A percentile compares a stretch with the other conserved stretches of the same genome.
Conservation (phyloP, 345 rosid genomes). For the Kernera saxatilis region DNA sequence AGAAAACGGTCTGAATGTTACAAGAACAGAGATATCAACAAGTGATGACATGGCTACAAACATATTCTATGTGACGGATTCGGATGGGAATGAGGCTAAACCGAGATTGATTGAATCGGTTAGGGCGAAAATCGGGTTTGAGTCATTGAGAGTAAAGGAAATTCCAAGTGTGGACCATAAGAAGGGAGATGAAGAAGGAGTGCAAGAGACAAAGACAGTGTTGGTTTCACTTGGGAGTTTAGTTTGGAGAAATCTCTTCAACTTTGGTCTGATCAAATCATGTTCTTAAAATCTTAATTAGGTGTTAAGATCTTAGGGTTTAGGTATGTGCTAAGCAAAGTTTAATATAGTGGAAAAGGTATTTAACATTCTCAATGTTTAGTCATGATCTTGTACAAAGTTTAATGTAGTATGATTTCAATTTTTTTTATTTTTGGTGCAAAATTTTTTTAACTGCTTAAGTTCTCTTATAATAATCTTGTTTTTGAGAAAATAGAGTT, state of each 20-base stretch:
- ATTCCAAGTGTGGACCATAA: constrained; percentile 39
- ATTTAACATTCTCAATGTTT: neutral
- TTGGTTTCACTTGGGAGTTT: constrained; percentile 71
- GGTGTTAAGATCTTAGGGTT: neutral
- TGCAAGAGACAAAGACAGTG: constrained; percentile 52
- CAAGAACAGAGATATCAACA: constrained; percentile 80
- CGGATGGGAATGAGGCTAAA: constrained; percentile 49
- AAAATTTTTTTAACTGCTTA: too few species aligned
- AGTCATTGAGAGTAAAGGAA: constrained; percentile 69
- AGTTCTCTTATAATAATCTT: too few species aligned
- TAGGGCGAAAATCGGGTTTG: constrained; percentile 53
- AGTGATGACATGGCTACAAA: constrained; percentile 42
- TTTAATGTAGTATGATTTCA: too few species aligned
- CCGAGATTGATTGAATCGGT: constrained; percentile 63
- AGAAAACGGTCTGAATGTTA: constrained; percentile 78
- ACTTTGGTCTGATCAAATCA: constrained; percentile 72
- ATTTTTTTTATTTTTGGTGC: too few species aligned
- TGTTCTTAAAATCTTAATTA: constrained; percentile 40
- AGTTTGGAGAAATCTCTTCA: constrained; percentile 76
- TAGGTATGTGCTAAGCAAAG: neutral
- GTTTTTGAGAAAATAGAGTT: too few species aligned
- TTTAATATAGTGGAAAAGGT: neutral
- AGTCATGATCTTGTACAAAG: neutral
- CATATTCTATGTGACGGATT: constrained; percentile 71
- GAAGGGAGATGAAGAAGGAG: constrained; percentile 48